Conservation (phyloP, 768 basidiomycete species). For the Sporobolomyces roseus region DNA sequence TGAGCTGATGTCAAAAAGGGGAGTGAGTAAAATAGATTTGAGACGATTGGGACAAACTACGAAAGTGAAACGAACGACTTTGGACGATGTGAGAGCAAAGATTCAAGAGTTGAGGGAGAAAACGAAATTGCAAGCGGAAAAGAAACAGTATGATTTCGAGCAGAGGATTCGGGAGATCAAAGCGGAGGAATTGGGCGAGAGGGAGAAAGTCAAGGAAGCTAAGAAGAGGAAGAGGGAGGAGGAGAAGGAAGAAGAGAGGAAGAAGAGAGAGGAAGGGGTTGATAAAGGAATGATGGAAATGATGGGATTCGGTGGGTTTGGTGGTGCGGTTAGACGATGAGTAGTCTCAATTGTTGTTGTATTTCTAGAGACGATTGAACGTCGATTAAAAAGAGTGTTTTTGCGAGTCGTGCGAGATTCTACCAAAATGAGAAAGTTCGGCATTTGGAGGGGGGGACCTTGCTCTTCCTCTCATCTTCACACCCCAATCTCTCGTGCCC, state of each 20-base stretch:
- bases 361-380: not conserved
- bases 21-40: slow-evolving; percentile 60
- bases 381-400: too few species aligned
- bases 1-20: too few species aligned
- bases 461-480: too few species aligned
- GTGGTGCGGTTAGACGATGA: too few species aligned
- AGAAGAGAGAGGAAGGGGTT: slow-evolving; percentile 55
- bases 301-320: slow-evolving; percentile 89
- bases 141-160: slow-evolving; percentile 93
- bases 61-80: slow-evolving; percentile 77
- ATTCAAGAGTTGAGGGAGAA: slow-evolving; percentile 83
- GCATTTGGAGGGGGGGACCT: too few species aligned
- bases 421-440: too few species aligned
- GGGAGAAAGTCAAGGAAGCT: slow-evolving; percentile 45
- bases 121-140: slow-evolving; percentile 73
- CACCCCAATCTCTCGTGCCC: too few species aligned
- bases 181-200: slow-evolving; percentile 16
- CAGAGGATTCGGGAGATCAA: slow-evolving; percentile 73
- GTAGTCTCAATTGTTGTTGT: too few species aligned
- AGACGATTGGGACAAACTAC: slow-evolving; percentile 94
- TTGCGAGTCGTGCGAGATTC: too few species aligned
- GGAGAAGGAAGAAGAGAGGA: slow-evolving; percentile 66
- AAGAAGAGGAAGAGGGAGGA: slow-evolving; percentile 74
- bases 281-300: slow-evolving; percentile 68
- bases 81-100: slow-evolving; percentile 84